A percentile compares a stretch with the other conserved stretches of the same genome.
These are phyloP conservation scores for Omphalotus guepiniiformis DNA, from an alignment of 768 basidiomycete genomes.

Conservation along the genomic window DNA sequence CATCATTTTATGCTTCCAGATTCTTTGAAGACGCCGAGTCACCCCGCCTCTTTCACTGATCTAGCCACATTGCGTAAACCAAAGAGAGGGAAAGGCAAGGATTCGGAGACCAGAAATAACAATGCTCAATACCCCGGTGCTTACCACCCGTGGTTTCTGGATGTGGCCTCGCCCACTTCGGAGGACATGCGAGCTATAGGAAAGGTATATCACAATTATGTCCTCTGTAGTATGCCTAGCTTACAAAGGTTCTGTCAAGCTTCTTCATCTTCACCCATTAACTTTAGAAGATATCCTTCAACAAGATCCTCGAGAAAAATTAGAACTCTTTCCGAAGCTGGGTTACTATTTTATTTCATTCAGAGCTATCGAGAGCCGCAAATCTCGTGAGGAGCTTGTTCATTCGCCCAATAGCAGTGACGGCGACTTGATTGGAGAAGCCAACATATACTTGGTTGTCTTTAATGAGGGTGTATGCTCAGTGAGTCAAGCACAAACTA, in stretches of 20 bases:
- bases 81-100: conserved; percentile 48
- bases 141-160: conserved; percentile 82
- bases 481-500: conserved; percentile 34
- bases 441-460: conserved; percentile 86
- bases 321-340: conserved; percentile 80
- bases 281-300: conserved; percentile 92
- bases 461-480: conserved; percentile 85
- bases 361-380: conserved; percentile 66
- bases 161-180: conserved; percentile 83
- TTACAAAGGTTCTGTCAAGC: conserved; percentile 32
- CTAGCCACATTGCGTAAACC: conserved; percentile 19
- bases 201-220: conserved; percentile 45
- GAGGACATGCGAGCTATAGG: conserved; percentile 84
- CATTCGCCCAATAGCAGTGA: conserved; percentile 22
- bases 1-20: conserved; percentile 34
- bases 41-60: conserved; percentile 27
- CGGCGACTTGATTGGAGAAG: conserved; percentile 58
- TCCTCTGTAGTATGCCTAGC: not conserved
- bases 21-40: conserved; percentile 19
- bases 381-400: conserved; percentile 36
- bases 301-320: conserved; percentile 87
- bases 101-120: conserved; percentile 9
- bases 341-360: conserved; percentile 93
- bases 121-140: conserved; percentile 5
- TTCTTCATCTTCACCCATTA: conserved; percentile 85